phyloP scores from a whole-genome alignment of 2,329 filamentous ascomycete species.

The Capronia coronata region DNA sequence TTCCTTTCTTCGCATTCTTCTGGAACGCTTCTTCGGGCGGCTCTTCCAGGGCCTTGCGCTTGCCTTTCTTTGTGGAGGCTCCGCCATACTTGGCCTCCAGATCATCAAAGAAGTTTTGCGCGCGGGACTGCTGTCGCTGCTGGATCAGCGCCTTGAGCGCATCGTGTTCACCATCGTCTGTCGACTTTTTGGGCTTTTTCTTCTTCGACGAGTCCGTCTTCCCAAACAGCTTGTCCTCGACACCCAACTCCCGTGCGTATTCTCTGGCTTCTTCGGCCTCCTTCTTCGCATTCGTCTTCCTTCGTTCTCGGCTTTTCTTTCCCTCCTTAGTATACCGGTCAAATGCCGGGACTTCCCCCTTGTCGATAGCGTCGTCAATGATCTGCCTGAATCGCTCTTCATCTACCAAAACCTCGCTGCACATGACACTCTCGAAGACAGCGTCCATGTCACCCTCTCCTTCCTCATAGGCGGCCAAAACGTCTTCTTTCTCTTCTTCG shows the following conservation, averaged over 20 bases:
- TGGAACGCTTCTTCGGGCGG: conserved; percentile 59
- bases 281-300: conserved; percentile 56
- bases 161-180: conserved; percentile 32
- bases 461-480: conserved; percentile 69
- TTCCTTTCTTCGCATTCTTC: conserved; percentile 35
- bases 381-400: conserved; percentile 76
- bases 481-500: conserved; percentile 72
- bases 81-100: conserved; percentile 68
- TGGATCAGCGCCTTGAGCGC: conserved; percentile 54
- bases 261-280: conserved; percentile 69
- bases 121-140: conserved; percentile 44
- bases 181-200: conserved; percentile 43
- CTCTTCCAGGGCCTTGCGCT: conserved; percentile 47
- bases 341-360: conserved; percentile 60
- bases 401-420: conserved; percentile 75
- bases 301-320: conserved; percentile 55
- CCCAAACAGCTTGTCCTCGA: conserved; percentile 63
- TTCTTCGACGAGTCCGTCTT: conserved; percentile 44
- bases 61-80: conserved; percentile 34
- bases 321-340: conserved; percentile 66
- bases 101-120: conserved; percentile 59
- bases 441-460: conserved; percentile 66
- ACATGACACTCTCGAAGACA: conserved; percentile 77
- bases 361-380: conserved; percentile 72
- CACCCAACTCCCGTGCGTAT: conserved; percentile 66